Evolutionary conservation across 352 stramenopile species (phyloP), one percentile per base, ranked within the genome.

Genomic region (Aphanomyces stellatus): DNA sequence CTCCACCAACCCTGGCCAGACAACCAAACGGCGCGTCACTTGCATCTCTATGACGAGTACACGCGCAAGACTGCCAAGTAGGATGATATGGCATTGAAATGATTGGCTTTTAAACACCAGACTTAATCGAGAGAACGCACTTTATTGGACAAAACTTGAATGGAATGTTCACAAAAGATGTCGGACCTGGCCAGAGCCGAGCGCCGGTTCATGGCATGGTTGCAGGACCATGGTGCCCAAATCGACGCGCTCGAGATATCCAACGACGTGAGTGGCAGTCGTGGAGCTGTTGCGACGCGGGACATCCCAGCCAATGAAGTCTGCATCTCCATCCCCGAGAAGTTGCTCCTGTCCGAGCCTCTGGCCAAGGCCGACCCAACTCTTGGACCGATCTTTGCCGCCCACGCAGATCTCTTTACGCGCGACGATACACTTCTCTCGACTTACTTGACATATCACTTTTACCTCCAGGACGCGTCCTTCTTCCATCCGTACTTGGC

Each of bases 401-500:
- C 74, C 24, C 85, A 91, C 65, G 65, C 73, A 53, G 79, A 87
- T 64, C 73, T 93, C 0, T 93, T 92, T 41, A 59, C 84, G 22
- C 76, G 80, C 27, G 86, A 92, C 63, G 90, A 97, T 70, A 80
- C 86, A 10, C 73, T 96, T 19, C 65, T 97, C 27, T 76, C 79
- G 56, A 71, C 96, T 25, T 96, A 92, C 53, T 67, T 97, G 1
- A 79, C 91, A 63, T 82, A 82, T 11, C 87, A 97, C 71, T 63
- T 90, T 49, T 65, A 80, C 5, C 70, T 74, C 10, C 78, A 72
- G 3, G 73, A 83, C 13, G 64, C 69, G n/a, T 94, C 82, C 40
- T 96, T 96, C 77, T 96, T 84, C 69, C 60, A 72, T n/a, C 91
- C 91, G 48, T 97, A 96, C 70, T 66, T 97, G 19, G 49, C 68